Evolutionary conservation across 2,329 filamentous ascomycete species (phyloP).

Genomic region (Sphaerulina musiva): DNA sequence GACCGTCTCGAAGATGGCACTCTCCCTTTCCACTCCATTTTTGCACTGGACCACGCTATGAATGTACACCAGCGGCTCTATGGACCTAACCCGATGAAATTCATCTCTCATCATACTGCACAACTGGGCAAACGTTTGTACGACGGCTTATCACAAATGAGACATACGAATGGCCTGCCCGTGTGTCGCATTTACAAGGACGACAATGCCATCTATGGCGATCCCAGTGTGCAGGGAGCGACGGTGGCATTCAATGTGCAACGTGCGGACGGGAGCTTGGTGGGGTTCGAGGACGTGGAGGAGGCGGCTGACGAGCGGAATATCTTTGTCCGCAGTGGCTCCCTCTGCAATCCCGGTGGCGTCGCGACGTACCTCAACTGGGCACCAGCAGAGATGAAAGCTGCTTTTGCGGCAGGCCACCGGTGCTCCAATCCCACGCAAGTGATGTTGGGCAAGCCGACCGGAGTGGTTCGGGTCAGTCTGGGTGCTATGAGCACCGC

Average conservation of each 20-base stretch:
- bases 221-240: constrained; percentile 51
- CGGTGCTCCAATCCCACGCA: constrained; percentile 51
- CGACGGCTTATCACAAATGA: constrained; percentile 43
- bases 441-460: constrained; percentile 50
- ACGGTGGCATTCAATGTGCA: constrained; percentile 60
- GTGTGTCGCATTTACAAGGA: constrained; percentile 53
- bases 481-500: constrained; percentile 57
- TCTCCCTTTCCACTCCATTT: constrained; percentile 58
- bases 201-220: constrained; percentile 43
- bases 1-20: constrained; percentile 62
- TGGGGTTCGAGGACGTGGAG: constrained; percentile 56
- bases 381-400: constrained; percentile 50
- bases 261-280: constrained; percentile 46
- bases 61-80: constrained; percentile 52
- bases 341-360: constrained; percentile 50
- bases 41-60: constrained; percentile 56
- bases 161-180: constrained; percentile 49
- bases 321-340: constrained; percentile 57
- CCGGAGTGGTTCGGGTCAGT: constrained; percentile 56
- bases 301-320: constrained; percentile 48
- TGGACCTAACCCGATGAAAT: constrained; percentile 52
- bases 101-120: constrained; percentile 53
- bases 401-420: constrained; percentile 52
- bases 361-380: constrained; percentile 45
- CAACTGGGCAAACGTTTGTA: constrained; percentile 49